Evolutionary conservation across 2,329 filamentous ascomycete species (phyloP).

Genomic region (Basipetospora chlamydospora): DNA sequence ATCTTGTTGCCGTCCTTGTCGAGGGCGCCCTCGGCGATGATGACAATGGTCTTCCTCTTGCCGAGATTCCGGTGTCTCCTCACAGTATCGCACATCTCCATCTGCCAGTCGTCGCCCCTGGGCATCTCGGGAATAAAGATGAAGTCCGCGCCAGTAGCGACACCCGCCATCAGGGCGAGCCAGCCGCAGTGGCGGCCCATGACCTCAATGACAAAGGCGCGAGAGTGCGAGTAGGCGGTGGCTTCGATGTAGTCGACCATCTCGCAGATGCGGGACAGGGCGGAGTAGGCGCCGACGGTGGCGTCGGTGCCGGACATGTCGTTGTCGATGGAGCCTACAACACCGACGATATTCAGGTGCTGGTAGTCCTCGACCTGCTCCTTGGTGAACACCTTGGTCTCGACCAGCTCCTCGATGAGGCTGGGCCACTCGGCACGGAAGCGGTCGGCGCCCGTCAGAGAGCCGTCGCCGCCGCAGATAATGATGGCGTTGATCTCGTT

Average conservation of each 20-base stretch:
- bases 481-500: slow-evolving; percentile 91
- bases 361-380: slow-evolving; percentile 63
- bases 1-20: slow-evolving; percentile 78
- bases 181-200: slow-evolving; percentile 98
- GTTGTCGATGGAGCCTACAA: slow-evolving; percentile 97
- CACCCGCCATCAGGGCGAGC: slow-evolving; percentile 90
- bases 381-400: slow-evolving; percentile 52
- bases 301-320: slow-evolving; percentile 95
- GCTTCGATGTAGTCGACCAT: slow-evolving; percentile 95
- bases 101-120: slow-evolving; percentile 71
- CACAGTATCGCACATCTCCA: slow-evolving; percentile 72
- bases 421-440: slow-evolving; percentile 89
- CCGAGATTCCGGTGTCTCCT: slow-evolving; percentile 68
- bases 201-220: slow-evolving; percentile 94
- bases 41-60: slow-evolving; percentile 96
- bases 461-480: slow-evolving; percentile 94
- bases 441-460: slow-evolving; percentile 84
- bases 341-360: slow-evolving; percentile 87
- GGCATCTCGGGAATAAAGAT: slow-evolving; percentile 95
- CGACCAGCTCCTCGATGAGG: slow-evolving; percentile 71
- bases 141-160: slow-evolving; percentile 90
- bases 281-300: slow-evolving; percentile 93
- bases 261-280: slow-evolving; percentile 82
- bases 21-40: slow-evolving; percentile 88
- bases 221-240: slow-evolving; percentile 83